Base-by-base conservation (phyloP, 352 stramenopile genomes). In the Pythium grandisporangium region DNA sequence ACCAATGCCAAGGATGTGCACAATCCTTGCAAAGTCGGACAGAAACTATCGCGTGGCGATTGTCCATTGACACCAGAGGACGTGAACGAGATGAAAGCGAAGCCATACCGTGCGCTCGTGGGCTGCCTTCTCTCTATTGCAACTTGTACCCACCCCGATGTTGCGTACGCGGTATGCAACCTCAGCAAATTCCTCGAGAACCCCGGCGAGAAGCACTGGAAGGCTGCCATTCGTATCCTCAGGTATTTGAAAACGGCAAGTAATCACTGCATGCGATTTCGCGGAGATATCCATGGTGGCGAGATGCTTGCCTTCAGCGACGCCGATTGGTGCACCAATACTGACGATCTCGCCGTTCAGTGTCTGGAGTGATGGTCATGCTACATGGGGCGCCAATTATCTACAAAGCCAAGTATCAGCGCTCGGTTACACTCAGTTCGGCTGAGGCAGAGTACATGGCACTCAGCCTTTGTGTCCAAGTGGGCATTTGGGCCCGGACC, bases 161-260 rank as follows among this genome's bases (percentile, higher is more conserved):
- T 48, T 3, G 22, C 26, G 11, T 45, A 45, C 21, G 37, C 42
- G 2, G 36, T 49, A 6, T 39, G 7, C 1, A 33, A 55, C n/a
- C 27, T 55, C 16, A 48, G 38, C 5, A 32, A 41, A 8, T 55
- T 55, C 36, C 6, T 55, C 5, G 47, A 55, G 25, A 48, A 49
- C 27, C 48, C 39, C 17, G 48, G 48, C 5, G 13, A 21, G 13
- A 21, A 36, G 21, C 48, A 55, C 29, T 55, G 48, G 48, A 45
- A 45, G 13, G 33, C 34, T 2, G 38, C 32, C 5, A 39, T 42
- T 17, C 10, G 34, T 17, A 24, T 50, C 16, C 22, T 42, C 3
- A 22, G 42, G 11, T 50, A 50, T 12, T 17, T 42, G 6, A 5
- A 42, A 2, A 20, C 32, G 16, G 36, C 42, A 6, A 4, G 11